Evolutionary conservation across 345 rosid species (phyloP).

Genomic region (Gossypium ekmanianum): DNA sequence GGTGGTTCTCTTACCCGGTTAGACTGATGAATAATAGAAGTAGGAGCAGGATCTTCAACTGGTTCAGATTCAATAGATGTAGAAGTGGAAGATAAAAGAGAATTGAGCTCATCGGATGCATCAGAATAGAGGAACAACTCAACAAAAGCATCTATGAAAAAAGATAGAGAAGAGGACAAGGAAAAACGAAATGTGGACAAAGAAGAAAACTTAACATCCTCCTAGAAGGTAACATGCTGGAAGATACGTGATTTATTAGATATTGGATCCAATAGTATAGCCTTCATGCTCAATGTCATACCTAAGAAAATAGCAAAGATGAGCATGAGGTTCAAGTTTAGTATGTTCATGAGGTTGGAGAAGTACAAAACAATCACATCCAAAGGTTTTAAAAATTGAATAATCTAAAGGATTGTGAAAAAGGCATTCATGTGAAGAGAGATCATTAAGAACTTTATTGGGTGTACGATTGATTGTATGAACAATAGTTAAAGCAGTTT

Average conservation of each 20-base stretch:
- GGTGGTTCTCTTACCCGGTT: neutral
- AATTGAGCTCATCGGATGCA: neutral
- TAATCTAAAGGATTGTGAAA: no score
- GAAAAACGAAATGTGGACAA: neutral
- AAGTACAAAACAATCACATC: neutral
- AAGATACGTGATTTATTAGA: no score
- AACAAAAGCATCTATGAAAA: no score
- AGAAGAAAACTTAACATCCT: neutral
- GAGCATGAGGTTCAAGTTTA: neutral
- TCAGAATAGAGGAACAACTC: neutral
- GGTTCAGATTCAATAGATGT: no score
- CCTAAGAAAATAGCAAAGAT: no score
- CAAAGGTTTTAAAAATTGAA: neutral
- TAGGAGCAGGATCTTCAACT: neutral
- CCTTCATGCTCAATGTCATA: neutral
- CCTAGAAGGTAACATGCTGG: neutral
- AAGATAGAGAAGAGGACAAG: neutral
- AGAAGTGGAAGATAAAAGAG: neutral
- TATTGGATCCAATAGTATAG: neutral
- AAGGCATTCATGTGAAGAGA: neutral
- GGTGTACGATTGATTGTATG: neutral
- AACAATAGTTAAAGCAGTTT: accelerated
- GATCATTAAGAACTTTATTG: neutral
- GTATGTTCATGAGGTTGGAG: neutral
- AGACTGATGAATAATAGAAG: no score